Evolutionary conservation across 257 asterid species (phyloP), one percentile per base, ranked within the genome.

Genomic region (Ilex asprella): DNA sequence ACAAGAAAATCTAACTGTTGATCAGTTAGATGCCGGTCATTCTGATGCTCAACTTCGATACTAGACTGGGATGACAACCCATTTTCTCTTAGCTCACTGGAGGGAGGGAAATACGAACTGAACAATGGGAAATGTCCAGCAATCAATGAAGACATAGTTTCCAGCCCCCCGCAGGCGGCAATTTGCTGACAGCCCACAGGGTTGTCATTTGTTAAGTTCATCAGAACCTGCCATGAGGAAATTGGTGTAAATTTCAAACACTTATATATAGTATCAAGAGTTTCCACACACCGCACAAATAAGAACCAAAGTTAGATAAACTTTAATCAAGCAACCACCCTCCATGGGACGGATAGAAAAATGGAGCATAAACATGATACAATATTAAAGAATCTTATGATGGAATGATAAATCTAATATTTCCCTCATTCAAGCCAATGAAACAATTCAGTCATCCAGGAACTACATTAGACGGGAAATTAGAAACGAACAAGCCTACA

Each of bases 151-250:
- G 88, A 77, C 66, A 84, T 68, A 47, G 70, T 75, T 82, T 87
- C 93, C 67, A 87, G 77, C 35, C 95, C 95, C 67, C 88, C 88
- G 60, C 73, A 67, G 43, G 71, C 71, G 31, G 90, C 93, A 75
- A 87, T 82, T 79, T 87, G 95, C 67, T 68, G 84, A 74, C 95
- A 84, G 53, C 95, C 95, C 66, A 78, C 73, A 6, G 85, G 73
- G 63, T 87, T 87, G 67, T 87, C 93, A 74, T 87, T 87, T 41
- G 95, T 79, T 78, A 84, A 69, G 73, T 87, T 87, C 95, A 87
- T 82, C 55, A 87, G 82, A 62, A 78, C 95, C 95, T 87, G 86
- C 63, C 76, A 74, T 35, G 52, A 46, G n/a, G 63, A 57, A 41
- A 60, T 74, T 10, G 55, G 47, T 44, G 43, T 14, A 63, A 62